A percentile compares a stretch with the other conserved stretches of the same genome.
Evolutionary conservation across 179 eudicot genomes (phyloP).

Genomic region (Silene coronaria): DNA sequence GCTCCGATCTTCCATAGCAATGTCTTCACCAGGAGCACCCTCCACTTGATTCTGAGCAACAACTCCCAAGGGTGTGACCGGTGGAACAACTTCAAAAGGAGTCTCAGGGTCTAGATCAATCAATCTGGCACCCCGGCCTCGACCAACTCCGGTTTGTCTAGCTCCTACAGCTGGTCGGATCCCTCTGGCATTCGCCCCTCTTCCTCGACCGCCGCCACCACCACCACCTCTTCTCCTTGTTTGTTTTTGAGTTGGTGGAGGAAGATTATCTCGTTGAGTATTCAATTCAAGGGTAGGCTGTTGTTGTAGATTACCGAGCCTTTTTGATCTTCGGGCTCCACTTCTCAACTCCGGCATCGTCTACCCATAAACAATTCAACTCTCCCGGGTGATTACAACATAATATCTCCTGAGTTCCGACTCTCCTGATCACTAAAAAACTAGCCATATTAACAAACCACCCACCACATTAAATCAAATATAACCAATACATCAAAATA

Average conservation of each 20-base stretch:
- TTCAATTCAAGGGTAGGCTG: conserved; percentile 63
- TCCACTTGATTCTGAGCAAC: conserved; percentile 49
- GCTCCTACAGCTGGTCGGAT: conserved; percentile 49
- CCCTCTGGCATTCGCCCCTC: conserved; percentile 75
- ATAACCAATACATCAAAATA: background rate
- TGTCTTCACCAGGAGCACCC: conserved; percentile 56
- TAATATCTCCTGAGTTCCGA: conserved; percentile 24
- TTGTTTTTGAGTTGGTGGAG: conserved; percentile 57
- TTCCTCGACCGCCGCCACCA: conserved; percentile 49
- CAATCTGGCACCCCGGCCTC: conserved; percentile 81
- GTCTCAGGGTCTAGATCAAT: conserved; percentile 79
- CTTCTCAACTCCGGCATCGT: conserved; percentile 98
- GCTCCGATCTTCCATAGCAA: conserved; percentile 80
- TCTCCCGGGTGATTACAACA: conserved; percentile 38
- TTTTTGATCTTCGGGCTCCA: conserved; percentile 95
- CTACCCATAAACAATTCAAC: conserved; percentile 78
- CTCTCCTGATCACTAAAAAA: conserved; percentile 20
- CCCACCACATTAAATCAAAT: conserved; percentile 8
- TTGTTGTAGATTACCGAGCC: conserved; percentile 91
- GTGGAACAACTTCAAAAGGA: conserved; percentile 62
- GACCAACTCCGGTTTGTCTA: conserved; percentile 69
- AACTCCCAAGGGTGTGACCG: conserved; percentile 44
- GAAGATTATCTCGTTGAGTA: conserved; percentile 55
- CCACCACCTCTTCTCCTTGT: conserved; percentile 75
- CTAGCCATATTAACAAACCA: conserved; percentile 8